Percentiles rank a stretch among this genome's conserved stretches.
phyloP scores from a whole-genome alignment of 2,329 filamentous ascomycete species.

The Hypoxylon sp. region DNA sequence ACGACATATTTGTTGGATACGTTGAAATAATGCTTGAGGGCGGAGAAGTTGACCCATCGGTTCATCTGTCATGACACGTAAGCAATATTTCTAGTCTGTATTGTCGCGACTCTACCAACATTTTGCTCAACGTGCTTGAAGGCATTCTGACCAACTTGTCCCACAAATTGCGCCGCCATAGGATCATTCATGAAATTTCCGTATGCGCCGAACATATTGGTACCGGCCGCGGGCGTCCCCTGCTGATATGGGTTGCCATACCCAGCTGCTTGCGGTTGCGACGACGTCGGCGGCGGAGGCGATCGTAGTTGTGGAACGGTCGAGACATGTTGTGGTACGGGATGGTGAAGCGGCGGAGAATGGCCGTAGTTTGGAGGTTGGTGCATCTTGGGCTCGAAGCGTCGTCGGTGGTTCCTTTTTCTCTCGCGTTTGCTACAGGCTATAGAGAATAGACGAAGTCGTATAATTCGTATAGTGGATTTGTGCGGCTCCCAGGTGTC shows the following conservation, averaged over 20 bases:
- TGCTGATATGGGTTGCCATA: conserved; percentile 82
- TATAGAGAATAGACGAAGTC: not conserved
- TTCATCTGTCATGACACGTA: conserved; percentile 59
- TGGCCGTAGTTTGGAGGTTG: conserved; percentile 81
- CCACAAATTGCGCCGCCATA: conserved; percentile 87
- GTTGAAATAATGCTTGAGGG: conserved; percentile 99
- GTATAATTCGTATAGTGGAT: conserved; percentile 1
- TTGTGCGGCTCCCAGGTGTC: not conserved
- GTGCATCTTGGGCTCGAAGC: conserved; percentile 75
- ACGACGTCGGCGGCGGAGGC: conserved; percentile 81
- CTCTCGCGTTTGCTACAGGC: not conserved
- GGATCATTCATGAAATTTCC: conserved; percentile 96
- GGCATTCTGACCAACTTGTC: conserved; percentile 92
- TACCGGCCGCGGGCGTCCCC: conserved; percentile 61
- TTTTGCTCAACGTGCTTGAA: conserved; percentile 96
- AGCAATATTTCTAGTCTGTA: conserved; percentile 7
- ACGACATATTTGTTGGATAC: conserved; percentile 97
- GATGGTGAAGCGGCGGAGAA: conserved; percentile 95
- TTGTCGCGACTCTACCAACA: conserved; percentile 63
- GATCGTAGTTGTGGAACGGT: conserved; percentile 97
- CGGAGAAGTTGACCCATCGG: conserved; percentile 88
- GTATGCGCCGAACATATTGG: conserved; percentile 77
- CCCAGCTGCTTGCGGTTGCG: conserved; percentile 75
- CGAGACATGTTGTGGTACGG: conserved; percentile 97
- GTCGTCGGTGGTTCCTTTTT: too few species aligned